Percentiles rank a stretch among this genome's conserved stretches.
Evolutionary conservation across 768 basidiomycete genomes (phyloP).

Genomic region (Polyporus arcularius): DNA sequence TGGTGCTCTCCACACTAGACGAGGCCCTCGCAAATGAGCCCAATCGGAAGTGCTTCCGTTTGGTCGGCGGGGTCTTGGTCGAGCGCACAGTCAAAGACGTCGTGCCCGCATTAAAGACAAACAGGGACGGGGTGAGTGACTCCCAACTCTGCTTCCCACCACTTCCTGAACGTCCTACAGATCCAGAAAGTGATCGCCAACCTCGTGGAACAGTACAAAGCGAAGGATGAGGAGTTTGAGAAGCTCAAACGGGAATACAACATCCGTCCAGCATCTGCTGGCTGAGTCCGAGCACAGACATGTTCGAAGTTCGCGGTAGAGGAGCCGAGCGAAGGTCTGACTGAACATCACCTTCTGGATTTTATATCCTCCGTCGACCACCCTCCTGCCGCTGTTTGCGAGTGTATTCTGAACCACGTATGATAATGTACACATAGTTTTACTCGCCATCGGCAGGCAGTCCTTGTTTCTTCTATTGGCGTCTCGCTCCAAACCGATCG

Average conservation of each 20-base stretch:
- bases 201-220: conserved; percentile 85
- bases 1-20: conserved; percentile 85
- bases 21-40: conserved; percentile 84
- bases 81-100: conserved; percentile 96
- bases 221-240: conserved; percentile 83
- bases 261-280: conserved; percentile 53
- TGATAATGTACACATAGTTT: no score
- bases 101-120: conserved; percentile 87
- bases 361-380: no score
- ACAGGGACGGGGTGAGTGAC: conserved; percentile 75
- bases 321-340: not conserved
- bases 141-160: not conserved
- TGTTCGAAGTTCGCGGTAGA: no score
- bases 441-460: no score
- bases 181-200: conserved; percentile 80
- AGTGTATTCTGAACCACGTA: no score
- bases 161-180: conserved; percentile 39
- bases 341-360: no score
- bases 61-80: conserved; percentile 94
- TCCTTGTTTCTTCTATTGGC: no score
- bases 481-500: no score
- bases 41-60: conserved; percentile 91
- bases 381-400: no score
- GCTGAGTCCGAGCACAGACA: not conserved
- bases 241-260: conserved; percentile 76